Conservation (phyloP, 129 eudicot genomes). For the Flaveria ramosissima region DNA sequence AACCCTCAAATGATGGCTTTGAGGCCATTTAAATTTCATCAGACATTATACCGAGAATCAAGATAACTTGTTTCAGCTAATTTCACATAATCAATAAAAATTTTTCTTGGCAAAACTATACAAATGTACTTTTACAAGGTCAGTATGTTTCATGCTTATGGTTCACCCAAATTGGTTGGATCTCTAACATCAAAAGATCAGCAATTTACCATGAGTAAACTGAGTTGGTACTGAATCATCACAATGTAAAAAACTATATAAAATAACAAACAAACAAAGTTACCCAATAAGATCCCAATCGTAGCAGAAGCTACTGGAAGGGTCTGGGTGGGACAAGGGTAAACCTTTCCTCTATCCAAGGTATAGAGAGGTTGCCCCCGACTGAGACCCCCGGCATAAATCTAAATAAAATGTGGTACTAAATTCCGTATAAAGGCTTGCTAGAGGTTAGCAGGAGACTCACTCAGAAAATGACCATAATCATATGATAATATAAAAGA, state of each 20-base stretch:
- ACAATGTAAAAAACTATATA: neutral
- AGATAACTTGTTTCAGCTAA: neutral
- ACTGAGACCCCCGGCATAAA: neutral
- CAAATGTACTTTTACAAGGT: neutral
- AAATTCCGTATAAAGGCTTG: slow-evolving; percentile 1
- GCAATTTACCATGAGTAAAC: neutral
- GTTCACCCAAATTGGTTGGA: neutral
- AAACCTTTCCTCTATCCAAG: too few species aligned
- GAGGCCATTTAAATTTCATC: neutral
- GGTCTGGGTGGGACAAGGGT: too few species aligned
- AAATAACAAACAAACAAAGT: neutral
- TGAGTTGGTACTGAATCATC: neutral
- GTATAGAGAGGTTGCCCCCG: too few species aligned
- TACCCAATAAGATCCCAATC: too few species aligned
- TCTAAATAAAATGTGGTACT: neutral
- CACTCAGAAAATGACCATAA: slow-evolving; percentile 5
- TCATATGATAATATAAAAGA: slow-evolving; percentile 10
- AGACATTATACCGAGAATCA: neutral
- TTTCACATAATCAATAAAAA: neutral
- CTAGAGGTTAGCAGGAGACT: slow-evolving; percentile 7
- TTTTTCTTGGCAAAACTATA: neutral
- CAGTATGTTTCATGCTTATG: neutral
- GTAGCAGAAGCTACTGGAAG: too few species aligned
- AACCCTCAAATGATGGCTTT: neutral
- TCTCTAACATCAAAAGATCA: neutral